A percentile compares a stretch with the other conserved stretches of the same genome.
phyloP scores from a whole-genome alignment of 1,284 basidiomycete species.

The Prillingera fragicola region DNA sequence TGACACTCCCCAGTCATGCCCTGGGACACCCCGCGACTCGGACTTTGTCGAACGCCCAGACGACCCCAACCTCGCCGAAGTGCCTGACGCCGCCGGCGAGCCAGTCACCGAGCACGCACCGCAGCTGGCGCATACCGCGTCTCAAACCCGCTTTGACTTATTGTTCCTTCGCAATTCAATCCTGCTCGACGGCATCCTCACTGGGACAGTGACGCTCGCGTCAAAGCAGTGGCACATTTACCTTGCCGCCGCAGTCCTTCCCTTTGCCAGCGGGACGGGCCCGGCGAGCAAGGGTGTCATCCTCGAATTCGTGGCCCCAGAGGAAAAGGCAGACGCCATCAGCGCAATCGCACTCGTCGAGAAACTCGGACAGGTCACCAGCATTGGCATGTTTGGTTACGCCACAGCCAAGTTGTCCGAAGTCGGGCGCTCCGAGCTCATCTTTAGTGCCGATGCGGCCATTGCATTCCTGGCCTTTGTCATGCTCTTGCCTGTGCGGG shows the following conservation, averaged over 20 bases:
- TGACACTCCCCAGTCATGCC: too few species aligned
- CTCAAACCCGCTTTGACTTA: conserved; percentile 42
- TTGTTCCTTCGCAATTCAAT: conserved; percentile 42
- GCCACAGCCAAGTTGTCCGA: conserved; percentile 33
- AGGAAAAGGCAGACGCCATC: conserved; percentile 37
- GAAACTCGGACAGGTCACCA: conserved; percentile 35
- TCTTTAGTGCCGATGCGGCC: conserved; percentile 38
- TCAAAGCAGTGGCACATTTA: conserved; percentile 39
- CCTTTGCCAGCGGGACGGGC: conserved; percentile 45
- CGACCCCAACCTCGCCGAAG: conserved; percentile 20
- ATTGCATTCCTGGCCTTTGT: conserved; percentile 34
- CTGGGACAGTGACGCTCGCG: conserved; percentile 25
- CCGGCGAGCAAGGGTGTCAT: conserved; percentile 45
- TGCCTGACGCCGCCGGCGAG: conserved; percentile 20
- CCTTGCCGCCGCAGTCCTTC: conserved; percentile 39
- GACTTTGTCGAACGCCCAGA: conserved; percentile 17
- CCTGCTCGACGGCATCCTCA: conserved; percentile 42
- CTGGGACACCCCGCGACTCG: background rate
- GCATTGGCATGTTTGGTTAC: conserved; percentile 34
- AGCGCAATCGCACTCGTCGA: conserved; percentile 44
- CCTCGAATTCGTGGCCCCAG: conserved; percentile 39
- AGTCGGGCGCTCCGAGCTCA: conserved; percentile 24
- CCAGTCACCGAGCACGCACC: conserved; percentile 14
- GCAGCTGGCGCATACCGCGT: conserved; percentile 10
- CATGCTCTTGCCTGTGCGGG: conserved; percentile 34